These are phyloP conservation scores for Asterionellopsis glacialis DNA, from an alignment of 108 stramenopile species.

Conservation along the genomic window DNA sequence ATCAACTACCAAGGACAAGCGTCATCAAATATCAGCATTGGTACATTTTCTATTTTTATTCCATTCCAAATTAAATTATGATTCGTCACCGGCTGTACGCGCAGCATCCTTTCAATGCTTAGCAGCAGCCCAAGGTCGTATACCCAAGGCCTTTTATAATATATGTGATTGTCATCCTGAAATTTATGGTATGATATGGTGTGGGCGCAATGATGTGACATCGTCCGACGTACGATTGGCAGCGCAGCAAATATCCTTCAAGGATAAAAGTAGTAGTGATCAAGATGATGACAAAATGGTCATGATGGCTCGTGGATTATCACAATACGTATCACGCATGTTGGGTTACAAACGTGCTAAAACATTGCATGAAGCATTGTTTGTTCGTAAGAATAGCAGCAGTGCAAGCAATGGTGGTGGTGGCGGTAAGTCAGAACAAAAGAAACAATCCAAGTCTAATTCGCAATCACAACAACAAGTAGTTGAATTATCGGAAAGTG, in stretches of 20 bases:
- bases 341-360: slow-evolving; percentile 30
- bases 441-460: no score
- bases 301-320: slow-evolving; percentile 26
- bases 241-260: slow-evolving; percentile 6
- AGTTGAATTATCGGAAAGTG: slow-evolving; percentile 1
- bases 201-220: slow-evolving; percentile 31
- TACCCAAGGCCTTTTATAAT: slow-evolving; percentile 42
- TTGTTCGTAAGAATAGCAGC: slow-evolving; percentile 22
- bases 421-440: no score
- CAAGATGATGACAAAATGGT: background rate
- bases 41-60: slow-evolving; percentile 40
- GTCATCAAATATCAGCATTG: slow-evolving; percentile 32
- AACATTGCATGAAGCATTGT: slow-evolving; percentile 37
- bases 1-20: slow-evolving; percentile 8
- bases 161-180: slow-evolving; percentile 11
- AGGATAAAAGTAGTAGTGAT: slow-evolving; percentile 2
- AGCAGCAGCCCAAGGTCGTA: slow-evolving; percentile 2
- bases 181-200: slow-evolving; percentile 31
- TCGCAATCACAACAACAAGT: no score
- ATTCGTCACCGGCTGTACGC: slow-evolving; percentile 32
- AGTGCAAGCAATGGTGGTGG: no score
- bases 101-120: slow-evolving; percentile 26
- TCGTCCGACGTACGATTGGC: slow-evolving; percentile 23
- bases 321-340: slow-evolving; percentile 26
- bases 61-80: slow-evolving; percentile 38